Evolutionary conservation across 2,329 filamentous ascomycete species (phyloP).

Genomic region (Trichoderma brevicompactum): DNA sequence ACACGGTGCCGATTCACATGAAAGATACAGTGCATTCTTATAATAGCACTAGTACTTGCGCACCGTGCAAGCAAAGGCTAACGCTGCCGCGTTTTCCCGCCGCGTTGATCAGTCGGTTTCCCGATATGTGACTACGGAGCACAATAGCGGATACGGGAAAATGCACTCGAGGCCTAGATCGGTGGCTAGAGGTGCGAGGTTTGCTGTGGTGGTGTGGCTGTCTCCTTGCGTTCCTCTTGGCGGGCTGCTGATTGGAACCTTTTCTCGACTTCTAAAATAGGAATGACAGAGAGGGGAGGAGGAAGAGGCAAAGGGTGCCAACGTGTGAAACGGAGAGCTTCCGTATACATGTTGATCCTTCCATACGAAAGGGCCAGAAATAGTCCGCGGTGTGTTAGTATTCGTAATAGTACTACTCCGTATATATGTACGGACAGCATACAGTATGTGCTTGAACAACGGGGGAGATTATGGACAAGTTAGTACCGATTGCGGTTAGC

Average conservation of each 20-base stretch:
- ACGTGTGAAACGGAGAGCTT: slow-evolving; percentile 12
- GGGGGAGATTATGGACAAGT: neutral
- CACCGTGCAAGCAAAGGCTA: neutral
- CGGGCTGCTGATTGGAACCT: slow-evolving; percentile 5
- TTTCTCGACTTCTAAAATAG: neutral
- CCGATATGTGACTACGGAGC: neutral
- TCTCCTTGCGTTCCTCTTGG: neutral
- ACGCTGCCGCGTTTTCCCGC: slow-evolving; percentile 19
- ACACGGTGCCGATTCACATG: slow-evolving; percentile 1
- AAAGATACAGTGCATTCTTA: too few species aligned
- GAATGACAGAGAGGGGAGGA: neutral
- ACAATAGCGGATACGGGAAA: neutral
- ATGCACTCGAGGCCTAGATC: neutral
- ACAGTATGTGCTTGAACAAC: too few species aligned
- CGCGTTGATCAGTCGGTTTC: neutral
- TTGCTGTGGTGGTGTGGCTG: neutral
- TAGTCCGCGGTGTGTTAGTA: neutral
- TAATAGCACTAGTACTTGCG: too few species aligned
- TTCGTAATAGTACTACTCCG: neutral
- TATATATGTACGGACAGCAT: too few species aligned
- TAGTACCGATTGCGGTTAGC: slow-evolving; percentile 8
- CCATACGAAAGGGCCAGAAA: slow-evolving; percentile 1
- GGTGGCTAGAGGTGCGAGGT: neutral
- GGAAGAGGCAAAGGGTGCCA: neutral
- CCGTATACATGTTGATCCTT: slow-evolving; percentile 2